These are phyloP conservation scores for Bruguiera hainesii DNA, from an alignment of 441 rosid genomes.

Conservation along the genomic window DNA sequence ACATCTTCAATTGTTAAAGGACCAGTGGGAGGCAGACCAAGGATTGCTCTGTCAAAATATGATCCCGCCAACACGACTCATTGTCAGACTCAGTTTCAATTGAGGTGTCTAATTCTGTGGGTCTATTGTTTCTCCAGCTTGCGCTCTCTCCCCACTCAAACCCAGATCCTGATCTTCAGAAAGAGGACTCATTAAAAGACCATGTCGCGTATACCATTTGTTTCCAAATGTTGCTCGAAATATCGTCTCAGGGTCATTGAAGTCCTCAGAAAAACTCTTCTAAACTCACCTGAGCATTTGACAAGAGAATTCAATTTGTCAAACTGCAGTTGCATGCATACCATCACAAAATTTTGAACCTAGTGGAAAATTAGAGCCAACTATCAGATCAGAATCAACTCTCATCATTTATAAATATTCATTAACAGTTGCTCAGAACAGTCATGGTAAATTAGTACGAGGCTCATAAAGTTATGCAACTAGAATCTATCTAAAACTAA, in stretches of 20 bases:
- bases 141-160: conserved; percentile 46
- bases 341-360: no score
- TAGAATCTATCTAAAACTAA: not conserved
- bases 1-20: conserved; percentile 57
- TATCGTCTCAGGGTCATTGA: conserved; percentile 34
- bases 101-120: conserved; percentile 29
- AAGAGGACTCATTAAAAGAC: conserved; percentile 34
- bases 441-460: no score
- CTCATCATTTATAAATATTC: no score
- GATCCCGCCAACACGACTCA: conserved; percentile 39
- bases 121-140: conserved; percentile 24
- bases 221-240: conserved; percentile 50
- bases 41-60: conserved; percentile 44
- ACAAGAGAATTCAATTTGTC: not conserved
- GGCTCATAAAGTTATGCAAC: no score
- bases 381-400: no score
- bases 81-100: conserved; percentile 40
- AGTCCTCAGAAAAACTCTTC: conserved; percentile 40
- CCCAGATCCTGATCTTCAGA: conserved; percentile 34
- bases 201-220: conserved; percentile 47
- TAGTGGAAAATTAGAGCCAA: no score
- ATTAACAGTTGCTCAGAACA: no score
- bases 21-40: conserved; percentile 54
- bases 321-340: no score
- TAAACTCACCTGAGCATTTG: conserved; percentile 39